Evolutionary conservation across 352 stramenopile species (phyloP).

Genomic region (Globisporangium spiculum): DNA sequence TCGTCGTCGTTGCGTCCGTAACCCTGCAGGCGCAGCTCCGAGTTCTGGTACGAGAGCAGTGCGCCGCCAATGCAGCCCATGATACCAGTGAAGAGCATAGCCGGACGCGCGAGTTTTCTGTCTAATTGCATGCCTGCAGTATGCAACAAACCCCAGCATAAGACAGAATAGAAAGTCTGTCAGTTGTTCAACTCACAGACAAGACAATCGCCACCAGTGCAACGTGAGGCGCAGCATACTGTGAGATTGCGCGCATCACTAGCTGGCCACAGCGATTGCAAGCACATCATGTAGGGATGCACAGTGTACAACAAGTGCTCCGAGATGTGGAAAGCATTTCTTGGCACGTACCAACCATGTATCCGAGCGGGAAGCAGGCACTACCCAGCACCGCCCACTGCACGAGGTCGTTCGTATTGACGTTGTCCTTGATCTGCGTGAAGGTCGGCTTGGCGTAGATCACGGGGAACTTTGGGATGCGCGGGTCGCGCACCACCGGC

Average conservation of each 20-base stretch:
- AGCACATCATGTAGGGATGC: neutral
- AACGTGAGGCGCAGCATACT: no score
- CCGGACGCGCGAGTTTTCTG: constrained; percentile 48
- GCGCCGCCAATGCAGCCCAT: constrained; percentile 54
- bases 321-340: neutral
- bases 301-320: no score
- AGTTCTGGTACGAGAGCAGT: constrained; percentile 80
- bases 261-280: neutral
- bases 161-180: neutral
- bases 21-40: constrained; percentile 69
- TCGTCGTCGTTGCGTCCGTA: constrained; percentile 75
- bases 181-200: no score
- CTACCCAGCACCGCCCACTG: constrained; percentile 42
- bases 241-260: no score
- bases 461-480: constrained; percentile 63
- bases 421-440: constrained; percentile 55
- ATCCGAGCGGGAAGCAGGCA: constrained; percentile 63
- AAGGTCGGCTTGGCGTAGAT: constrained; percentile 60
- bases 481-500: constrained; percentile 54
- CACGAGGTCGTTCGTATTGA: constrained; percentile 42
- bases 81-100: constrained; percentile 77
- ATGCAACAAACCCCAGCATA: neutral
- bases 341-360: constrained; percentile 54
- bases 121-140: constrained; percentile 55
- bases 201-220: no score